Evolutionary conservation across 108 stramenopile species (phyloP).

Genomic region (Nitzschia palea): DNA sequence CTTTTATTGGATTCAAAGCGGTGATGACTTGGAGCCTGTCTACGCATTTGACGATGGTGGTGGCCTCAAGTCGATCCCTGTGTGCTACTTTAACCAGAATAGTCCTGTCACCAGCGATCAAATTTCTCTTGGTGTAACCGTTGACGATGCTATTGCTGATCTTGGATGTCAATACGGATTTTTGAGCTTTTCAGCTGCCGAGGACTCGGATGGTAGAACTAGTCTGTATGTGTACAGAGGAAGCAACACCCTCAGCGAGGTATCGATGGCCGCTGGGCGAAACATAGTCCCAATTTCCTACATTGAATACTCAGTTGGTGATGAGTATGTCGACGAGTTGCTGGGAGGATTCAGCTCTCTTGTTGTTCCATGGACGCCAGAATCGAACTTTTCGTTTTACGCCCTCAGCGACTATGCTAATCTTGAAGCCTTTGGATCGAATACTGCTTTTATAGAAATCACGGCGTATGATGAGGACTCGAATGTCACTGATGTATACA

Average conservation of each 20-base stretch:
- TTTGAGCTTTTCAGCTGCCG: not conserved
- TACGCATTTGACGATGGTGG: conserved; percentile 3
- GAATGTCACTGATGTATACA: not conserved
- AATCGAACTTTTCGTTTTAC: not conserved
- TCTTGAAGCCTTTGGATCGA: not conserved
- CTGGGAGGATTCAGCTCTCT: not conserved
- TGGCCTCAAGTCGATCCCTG: not conserved
- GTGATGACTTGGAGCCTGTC: not conserved
- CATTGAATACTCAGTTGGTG: not conserved
- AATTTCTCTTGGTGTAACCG: not conserved
- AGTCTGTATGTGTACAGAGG: not conserved
- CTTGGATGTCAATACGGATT: not conserved
- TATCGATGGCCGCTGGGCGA: not conserved
- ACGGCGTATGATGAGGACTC: not conserved
- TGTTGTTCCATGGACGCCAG: not conserved
- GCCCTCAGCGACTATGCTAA: not conserved
- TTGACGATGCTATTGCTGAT: not conserved
- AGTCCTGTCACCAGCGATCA: not conserved
- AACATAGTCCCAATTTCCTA: not conserved
- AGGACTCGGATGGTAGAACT: not conserved
- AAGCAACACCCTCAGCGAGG: not conserved
- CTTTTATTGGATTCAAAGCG: not conserved
- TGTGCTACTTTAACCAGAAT: not conserved
- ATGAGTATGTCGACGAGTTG: not conserved
- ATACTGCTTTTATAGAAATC: not conserved